phyloP scores from a whole-genome alignment of 2,329 filamentous ascomycete species.

The Paradendryphiella salina region DNA sequence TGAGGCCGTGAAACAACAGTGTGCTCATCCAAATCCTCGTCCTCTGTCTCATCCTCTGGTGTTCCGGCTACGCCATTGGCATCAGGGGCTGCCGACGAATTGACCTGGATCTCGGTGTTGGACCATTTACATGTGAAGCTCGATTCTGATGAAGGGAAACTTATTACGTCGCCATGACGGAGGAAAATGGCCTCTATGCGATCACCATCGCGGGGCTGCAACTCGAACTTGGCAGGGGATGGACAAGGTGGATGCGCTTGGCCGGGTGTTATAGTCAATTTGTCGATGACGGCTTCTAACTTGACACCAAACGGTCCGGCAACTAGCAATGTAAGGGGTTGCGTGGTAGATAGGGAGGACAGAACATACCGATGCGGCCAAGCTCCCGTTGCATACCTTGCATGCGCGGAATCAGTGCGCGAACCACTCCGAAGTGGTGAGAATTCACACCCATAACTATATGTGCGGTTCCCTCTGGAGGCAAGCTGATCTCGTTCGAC shows the following conservation, averaged over 20 bases:
- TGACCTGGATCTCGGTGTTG: constrained; percentile 36
- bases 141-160: constrained; percentile 8
- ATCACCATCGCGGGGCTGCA: constrained; percentile 21
- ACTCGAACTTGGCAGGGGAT: constrained; percentile 16
- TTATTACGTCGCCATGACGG: constrained; percentile 33
- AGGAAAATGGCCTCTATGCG: constrained; percentile 35
- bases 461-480: constrained; percentile 8
- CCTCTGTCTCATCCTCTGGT: constrained; percentile 30
- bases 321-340: constrained; percentile 12
- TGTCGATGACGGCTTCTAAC: constrained; percentile 28
- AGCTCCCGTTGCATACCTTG: constrained; percentile 15
- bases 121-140: constrained; percentile 25
- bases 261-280: constrained; percentile 24
- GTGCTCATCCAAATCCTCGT: constrained; percentile 26
- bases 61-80: constrained; percentile 7
- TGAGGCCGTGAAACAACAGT: constrained; percentile 24
- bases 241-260: background rate
- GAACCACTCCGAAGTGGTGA: constrained; percentile 7
- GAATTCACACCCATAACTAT: constrained; percentile 2
- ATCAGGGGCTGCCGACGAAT: constrained; percentile 30
- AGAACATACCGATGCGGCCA: constrained; percentile 25
- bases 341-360: background rate
- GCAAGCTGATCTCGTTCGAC: constrained; percentile 1
- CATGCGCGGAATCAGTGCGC: background rate
- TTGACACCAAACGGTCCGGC: constrained; percentile 28